Percentiles rank a stretch among this genome's conserved stretches.
Conservation (phyloP, 2,329 filamentous ascomycete genomes). For the Penicillium griseofulvum region DNA sequence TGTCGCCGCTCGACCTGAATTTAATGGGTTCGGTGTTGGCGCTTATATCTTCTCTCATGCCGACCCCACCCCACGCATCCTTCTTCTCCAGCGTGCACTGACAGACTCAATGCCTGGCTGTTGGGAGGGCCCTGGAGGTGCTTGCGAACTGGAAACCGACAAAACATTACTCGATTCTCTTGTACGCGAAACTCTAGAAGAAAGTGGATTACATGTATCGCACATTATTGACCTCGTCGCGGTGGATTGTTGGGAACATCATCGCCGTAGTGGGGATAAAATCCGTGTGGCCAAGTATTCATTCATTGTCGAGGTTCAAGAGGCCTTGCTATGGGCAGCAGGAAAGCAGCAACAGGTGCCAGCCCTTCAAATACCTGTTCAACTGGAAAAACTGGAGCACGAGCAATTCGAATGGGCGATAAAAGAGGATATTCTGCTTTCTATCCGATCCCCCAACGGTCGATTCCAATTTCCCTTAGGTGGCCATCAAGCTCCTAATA, state of each 20-base stretch:
- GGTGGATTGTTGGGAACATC: conserved; percentile 32
- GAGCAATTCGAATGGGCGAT: conserved; percentile 37
- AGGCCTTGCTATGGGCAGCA: conserved; percentile 12
- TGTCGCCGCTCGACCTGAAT: conserved; percentile 26
- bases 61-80: conserved; percentile 27
- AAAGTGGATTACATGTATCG: conserved; percentile 49
- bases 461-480: conserved; percentile 12
- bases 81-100: conserved; percentile 46
- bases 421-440: conserved; percentile 33
- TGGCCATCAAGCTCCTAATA: conserved; percentile 23
- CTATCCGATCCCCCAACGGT: conserved; percentile 9
- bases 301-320: conserved; percentile 40
- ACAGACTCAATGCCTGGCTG: conserved; percentile 40
- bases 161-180: conserved; percentile 49
- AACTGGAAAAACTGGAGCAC: conserved; percentile 37
- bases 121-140: conserved; percentile 56
- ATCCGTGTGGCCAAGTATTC: conserved; percentile 33
- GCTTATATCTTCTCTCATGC: conserved; percentile 30
- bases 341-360: conserved; percentile 5
- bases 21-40: conserved; percentile 29
- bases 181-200: conserved; percentile 53
- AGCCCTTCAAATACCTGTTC: conserved; percentile 21
- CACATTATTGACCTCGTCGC: conserved; percentile 44
- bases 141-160: conserved; percentile 45
- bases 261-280: conserved; percentile 18